Evolutionary conservation across 2,329 filamentous ascomycete genomes (phyloP).

Genomic region (Xylariales sp.): DNA sequence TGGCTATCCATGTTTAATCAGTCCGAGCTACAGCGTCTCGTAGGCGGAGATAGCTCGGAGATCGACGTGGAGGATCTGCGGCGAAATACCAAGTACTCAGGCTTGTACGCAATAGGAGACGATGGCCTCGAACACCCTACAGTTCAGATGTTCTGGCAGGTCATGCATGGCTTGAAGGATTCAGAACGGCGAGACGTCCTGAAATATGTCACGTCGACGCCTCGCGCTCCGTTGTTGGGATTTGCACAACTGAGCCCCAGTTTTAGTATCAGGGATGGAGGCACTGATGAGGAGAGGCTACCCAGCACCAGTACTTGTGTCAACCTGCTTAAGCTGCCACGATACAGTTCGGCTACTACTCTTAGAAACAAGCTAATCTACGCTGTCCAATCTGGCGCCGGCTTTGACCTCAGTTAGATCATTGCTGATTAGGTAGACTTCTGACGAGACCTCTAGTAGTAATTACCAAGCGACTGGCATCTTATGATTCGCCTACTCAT

Average conservation of each 20-base stretch:
- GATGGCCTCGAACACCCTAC: conserved; percentile 83
- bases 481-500: no score
- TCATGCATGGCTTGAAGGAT: conserved; percentile 73
- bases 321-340: conserved; percentile 87
- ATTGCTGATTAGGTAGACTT: no score
- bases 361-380: conserved; percentile 82
- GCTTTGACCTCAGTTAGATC: conserved; percentile 79
- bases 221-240: conserved; percentile 81
- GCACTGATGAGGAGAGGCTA: conserved; percentile 68
- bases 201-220: conserved; percentile 94
- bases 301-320: conserved; percentile 96
- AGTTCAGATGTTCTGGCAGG: conserved; percentile 84
- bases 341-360: conserved; percentile 62
- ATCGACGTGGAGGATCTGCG: conserved; percentile 87
- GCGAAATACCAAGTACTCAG: conserved; percentile 79
- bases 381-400: conserved; percentile 82
- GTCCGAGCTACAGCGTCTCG: conserved; percentile 84
- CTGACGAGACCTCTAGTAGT: no score
- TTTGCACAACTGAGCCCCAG: conserved; percentile 80
- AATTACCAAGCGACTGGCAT: no score
- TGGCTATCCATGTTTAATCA: conserved; percentile 99
- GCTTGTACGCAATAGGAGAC: conserved; percentile 84
- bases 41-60: conserved; percentile 79
- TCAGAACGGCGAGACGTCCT: conserved; percentile 77
- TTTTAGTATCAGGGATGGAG: conserved; percentile 86